These are phyloP conservation scores for Viridothelium virens DNA, from an alignment of 495 filamentous ascomycete genomes.

Conservation along the genomic window DNA sequence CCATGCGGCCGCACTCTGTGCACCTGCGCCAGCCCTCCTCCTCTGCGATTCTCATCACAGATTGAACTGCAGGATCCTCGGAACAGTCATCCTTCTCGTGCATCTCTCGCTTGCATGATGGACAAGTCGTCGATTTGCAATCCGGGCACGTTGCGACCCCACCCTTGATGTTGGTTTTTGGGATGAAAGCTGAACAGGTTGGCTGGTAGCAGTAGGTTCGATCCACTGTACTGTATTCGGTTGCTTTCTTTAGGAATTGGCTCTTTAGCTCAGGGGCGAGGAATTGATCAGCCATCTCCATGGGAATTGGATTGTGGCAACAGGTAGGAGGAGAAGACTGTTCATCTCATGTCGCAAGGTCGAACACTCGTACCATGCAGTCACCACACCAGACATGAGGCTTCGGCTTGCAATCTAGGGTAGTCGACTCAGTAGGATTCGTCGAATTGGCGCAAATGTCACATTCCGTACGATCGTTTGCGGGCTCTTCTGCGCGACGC, in stretches of 20 bases:
- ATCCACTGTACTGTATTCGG: conserved; percentile 16
- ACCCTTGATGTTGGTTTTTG: conserved; percentile 23
- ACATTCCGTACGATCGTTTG: neutral
- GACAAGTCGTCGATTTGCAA: conserved; percentile 15
- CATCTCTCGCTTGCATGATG: conserved; percentile 16
- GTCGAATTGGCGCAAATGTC: neutral
- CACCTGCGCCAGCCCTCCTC: conserved; percentile 42
- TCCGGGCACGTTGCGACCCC: conserved; percentile 15
- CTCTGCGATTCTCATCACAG: conserved; percentile 33
- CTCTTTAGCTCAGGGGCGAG: conserved; percentile 11
- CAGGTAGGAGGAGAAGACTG: conserved; percentile 48
- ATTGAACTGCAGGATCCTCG: conserved; percentile 32
- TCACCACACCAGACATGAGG: conserved; percentile 42
- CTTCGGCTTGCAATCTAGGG: neutral
- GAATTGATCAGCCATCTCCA: conserved; percentile 27
- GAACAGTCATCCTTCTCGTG: conserved; percentile 36
- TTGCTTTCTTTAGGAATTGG: conserved; percentile 8
- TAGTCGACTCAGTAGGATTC: neutral
- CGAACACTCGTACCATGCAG: conserved; percentile 41
- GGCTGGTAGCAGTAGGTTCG: conserved; percentile 19
- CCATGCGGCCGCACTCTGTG: conserved; percentile 33
- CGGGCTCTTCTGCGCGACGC: neutral
- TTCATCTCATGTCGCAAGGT: conserved; percentile 39
- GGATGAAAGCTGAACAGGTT: conserved; percentile 18
- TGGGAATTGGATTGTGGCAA: conserved; percentile 38